Base-by-base conservation (phyloP, 352 stramenopile genomes). In the Globisporangium cylindrosporum region DNA sequence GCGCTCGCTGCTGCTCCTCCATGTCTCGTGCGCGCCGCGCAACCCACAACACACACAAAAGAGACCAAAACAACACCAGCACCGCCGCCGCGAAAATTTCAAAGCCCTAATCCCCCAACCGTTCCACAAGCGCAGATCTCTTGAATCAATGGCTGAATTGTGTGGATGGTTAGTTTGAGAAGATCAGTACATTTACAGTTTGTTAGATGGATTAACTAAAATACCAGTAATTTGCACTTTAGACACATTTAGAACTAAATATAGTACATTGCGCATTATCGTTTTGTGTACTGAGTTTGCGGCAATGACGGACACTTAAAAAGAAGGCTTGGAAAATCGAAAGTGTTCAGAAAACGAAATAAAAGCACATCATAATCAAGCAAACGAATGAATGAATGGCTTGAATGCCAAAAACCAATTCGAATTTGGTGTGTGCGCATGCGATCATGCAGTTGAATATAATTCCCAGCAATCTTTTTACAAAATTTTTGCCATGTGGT, bases 11-110 rank as follows among this genome's bases (percentile, higher is more conserved):
- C 24, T 36, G 25, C 27, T 14, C 2, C 55, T 20, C 55, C 55
- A 61, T 61, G 55, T 61, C 55, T 34, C 55, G 55, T 8, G 36
- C 36, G 36, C 36, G 36, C 36, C 12, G 38, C 14, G 20, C 36
- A 25, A 55, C 36, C 54, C 54, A 59, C 54, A 36, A 18, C 18
- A 7, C 36, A 27, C 51, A 57, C 49, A 34, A 15, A 29, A 64
- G 59, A 55, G 32, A 15, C 38, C 62, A 25, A 67, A 54, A 59
- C 62, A 24, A 53, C n/a, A 60, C 10, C 36, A 24, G 18, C 46
- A 41, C 66, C 66, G 64, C 69, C 71, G 25, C 53, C 71, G 34
- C 62, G 72, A 91, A 91, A 91, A 73, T 91, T 91, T 91, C 81
- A 84, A 32, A 85, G 59, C 80, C 82, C 82, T 89, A 32, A 57